Percentiles rank a stretch among this genome's conserved stretches.
Evolutionary conservation across 1,284 basidiomycete species (phyloP).

Genomic region (Marasmius fiardii): DNA sequence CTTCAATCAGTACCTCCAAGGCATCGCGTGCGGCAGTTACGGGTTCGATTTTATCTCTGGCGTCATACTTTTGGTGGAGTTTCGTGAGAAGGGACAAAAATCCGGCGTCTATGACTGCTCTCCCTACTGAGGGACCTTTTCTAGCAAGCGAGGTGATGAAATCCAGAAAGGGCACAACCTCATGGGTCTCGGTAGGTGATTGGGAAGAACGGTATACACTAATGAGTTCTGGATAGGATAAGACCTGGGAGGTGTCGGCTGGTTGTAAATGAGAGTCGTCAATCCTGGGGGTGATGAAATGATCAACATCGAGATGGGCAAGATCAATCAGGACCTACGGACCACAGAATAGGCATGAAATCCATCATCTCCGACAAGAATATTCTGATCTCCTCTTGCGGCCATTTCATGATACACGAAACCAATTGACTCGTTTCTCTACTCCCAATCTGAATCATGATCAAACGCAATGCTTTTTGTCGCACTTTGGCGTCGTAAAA

Average conservation of each 20-base stretch:
- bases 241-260: neutral
- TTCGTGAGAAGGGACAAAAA: conserved; percentile 9
- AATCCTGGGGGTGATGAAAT: no score
- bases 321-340: neutral
- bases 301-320: no score
- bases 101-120: conserved; percentile 13
- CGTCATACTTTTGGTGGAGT: conserved; percentile 7
- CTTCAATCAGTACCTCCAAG: conserved; percentile 5
- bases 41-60: neutral
- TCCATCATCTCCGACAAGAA: conserved; percentile 17
- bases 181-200: conserved; percentile 11
- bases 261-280: neutral
- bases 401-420: conserved; percentile 16
- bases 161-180: conserved; percentile 14
- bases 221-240: conserved; percentile 13
- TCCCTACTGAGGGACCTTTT: conserved; percentile 6
- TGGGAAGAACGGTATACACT: conserved; percentile 13
- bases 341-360: conserved; percentile 15
- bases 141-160: conserved; percentile 12
- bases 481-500: conserved; percentile 18
- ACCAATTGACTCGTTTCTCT: conserved; percentile 14
- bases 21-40: conserved; percentile 6
- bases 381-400: conserved; percentile 14
- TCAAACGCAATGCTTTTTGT: conserved; percentile 15
- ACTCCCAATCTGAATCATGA: conserved; percentile 20